These are phyloP conservation scores for Ophiostoma ulmi DNA, from an alignment of 2,329 filamentous ascomycete species.

Conservation along the genomic window DNA sequence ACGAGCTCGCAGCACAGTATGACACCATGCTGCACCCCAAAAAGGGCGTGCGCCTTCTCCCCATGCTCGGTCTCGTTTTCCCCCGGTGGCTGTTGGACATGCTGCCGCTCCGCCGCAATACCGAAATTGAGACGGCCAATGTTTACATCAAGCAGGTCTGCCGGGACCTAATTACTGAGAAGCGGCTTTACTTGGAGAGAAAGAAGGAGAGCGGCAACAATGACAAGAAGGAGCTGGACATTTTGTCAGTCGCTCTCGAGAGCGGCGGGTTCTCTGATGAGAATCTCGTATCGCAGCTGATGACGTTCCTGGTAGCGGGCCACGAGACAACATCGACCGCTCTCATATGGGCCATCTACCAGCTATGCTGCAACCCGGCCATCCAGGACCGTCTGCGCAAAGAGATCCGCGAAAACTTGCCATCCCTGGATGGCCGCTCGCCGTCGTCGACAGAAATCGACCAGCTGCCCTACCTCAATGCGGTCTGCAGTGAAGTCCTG, in stretches of 20 bases:
- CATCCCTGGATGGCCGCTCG: slow-evolving; percentile 38
- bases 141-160: slow-evolving; percentile 60
- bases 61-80: slow-evolving; percentile 57
- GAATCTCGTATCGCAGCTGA: slow-evolving; percentile 79
- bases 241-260: slow-evolving; percentile 72
- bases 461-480: slow-evolving; percentile 71
- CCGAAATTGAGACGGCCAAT: slow-evolving; percentile 53
- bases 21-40: slow-evolving; percentile 50
- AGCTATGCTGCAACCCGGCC: slow-evolving; percentile 60
- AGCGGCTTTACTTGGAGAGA: slow-evolving; percentile 44
- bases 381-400: slow-evolving; percentile 62
- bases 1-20: slow-evolving; percentile 56
- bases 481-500: slow-evolving; percentile 71
- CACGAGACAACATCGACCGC: slow-evolving; percentile 75
- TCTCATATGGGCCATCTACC: slow-evolving; percentile 69
- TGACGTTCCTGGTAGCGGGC: slow-evolving; percentile 81
- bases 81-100: slow-evolving; percentile 55
- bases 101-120: slow-evolving; percentile 67
- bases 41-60: slow-evolving; percentile 49
- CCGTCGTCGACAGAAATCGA: slow-evolving; percentile 54
- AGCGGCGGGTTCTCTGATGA: slow-evolving; percentile 72
- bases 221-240: slow-evolving; percentile 57
- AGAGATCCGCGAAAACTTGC: slow-evolving; percentile 60
- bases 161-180: slow-evolving; percentile 62
- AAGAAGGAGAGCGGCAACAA: background rate